Evolutionary conservation across 2,329 filamentous ascomycete genomes (phyloP), one percentile per base, ranked within the genome.

Genomic region (Verticillium nonalfalfae): DNA sequence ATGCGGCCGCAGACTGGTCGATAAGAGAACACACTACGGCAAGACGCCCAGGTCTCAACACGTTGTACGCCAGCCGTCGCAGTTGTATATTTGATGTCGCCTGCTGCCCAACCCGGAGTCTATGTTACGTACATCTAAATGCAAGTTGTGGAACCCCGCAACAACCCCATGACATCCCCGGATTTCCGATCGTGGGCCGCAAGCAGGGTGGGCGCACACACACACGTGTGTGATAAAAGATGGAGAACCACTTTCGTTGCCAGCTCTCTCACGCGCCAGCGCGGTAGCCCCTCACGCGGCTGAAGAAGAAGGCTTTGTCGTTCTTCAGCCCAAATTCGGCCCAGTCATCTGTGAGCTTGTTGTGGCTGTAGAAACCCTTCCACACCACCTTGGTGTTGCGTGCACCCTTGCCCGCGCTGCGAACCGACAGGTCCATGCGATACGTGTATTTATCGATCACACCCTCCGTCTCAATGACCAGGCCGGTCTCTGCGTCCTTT

Each of bases 351-450:
- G 92, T 96, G 69, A 96, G 74, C 67, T 85, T 84, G 72, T 98
- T 96, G 72, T 96, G 94, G 76, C 89, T 94, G 85, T 91, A 96
- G 72, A 93, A 97, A 1, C 90, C 89, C 68, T 90, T 89, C 94
- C 95, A 99, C 0, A 80, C 78, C 58, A 99, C 76, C 75, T 96
- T 97, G 64, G 94, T 97, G 70, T 96, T 97, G 71, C 87, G 86
- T 0, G 87, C 79, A 0, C 81, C 83, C 65, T 81, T 84, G 13
- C 85, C 83, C 0, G 88, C 85, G 65, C 81, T 87, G 1, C 85
- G 85, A 35, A 98, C 73, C 6, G 84, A 80, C 35, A 99, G 75
- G 62, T 94, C 88, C 85, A 98, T 89, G 56, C 89, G 85, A 73
- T 95, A 97, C 64, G 88, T 85, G 75, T 98, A 98, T 75, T 93